Conservation (phyloP, 805 yeast species). For the Pachysolen tannophilus region DNA sequence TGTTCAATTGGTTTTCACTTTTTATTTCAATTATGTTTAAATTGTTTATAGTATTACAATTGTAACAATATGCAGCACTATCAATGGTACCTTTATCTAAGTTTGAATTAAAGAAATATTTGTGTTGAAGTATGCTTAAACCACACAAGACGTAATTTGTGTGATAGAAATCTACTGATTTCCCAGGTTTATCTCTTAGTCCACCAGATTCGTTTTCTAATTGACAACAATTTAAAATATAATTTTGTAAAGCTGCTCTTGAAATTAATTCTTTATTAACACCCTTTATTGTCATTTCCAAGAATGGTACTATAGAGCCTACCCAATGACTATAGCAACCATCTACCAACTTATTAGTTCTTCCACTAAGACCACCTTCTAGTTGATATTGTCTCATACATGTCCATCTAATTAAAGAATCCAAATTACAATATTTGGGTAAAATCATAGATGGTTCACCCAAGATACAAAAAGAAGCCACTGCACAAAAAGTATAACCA, state of each 20-base stretch:
- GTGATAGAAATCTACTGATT: constrained; percentile 78
- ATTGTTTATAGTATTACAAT: constrained; percentile 12
- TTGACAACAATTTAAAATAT: constrained; percentile 75
- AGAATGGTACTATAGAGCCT: constrained; percentile 63
- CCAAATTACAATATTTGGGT: constrained; percentile 34
- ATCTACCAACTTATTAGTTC: constrained; percentile 90
- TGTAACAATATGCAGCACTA: constrained; percentile 23
- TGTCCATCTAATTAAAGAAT: constrained; percentile 56
- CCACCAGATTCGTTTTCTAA: constrained; percentile 56
- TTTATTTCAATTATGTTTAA: constrained; percentile 13
- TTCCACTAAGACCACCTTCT: constrained; percentile 88
- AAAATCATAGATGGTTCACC: constrained; percentile 28
- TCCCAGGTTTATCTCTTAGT: constrained; percentile 81
- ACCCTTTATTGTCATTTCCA: constrained; percentile 42
- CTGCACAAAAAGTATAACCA: constrained; percentile 90
- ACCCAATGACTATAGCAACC: constrained; percentile 97
- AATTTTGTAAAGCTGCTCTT: constrained; percentile 52
- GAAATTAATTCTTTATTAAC: constrained; percentile 29
- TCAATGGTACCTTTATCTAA: background rate
- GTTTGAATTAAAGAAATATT: constrained; percentile 18
- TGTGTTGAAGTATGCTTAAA: constrained; percentile 48
- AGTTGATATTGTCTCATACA: constrained; percentile 54
- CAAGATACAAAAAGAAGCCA: constrained; percentile 50
- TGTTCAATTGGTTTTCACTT: constrained; percentile 14
- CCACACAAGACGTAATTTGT: constrained; percentile 83